These are phyloP conservation scores for Fusarium sp. DNA, from an alignment of 2,329 filamentous ascomycete species.

Conservation along the genomic window DNA sequence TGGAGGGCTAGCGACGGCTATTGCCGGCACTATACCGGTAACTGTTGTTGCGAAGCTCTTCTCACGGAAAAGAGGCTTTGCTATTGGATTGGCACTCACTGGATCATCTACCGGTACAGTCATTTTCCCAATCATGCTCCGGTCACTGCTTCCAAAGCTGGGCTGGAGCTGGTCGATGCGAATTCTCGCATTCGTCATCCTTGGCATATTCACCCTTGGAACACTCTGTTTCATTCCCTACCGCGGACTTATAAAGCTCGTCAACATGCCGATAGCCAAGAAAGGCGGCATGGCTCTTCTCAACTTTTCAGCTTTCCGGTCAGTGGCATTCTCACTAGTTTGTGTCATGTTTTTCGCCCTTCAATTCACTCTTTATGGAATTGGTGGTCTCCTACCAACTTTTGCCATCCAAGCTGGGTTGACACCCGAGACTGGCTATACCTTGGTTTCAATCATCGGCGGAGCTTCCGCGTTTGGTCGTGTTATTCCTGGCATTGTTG, in stretches of 20 bases:
- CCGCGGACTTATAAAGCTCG: background rate
- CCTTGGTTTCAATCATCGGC: background rate
- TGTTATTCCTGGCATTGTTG: background rate
- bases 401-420: constrained; percentile 4
- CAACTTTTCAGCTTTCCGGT: constrained; percentile 7
- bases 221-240: constrained; percentile 6
- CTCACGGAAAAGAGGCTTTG: background rate
- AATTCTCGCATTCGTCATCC: background rate
- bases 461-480: constrained; percentile 8
- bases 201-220: background rate
- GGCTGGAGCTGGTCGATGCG: constrained; percentile 13
- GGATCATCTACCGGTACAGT: constrained; percentile 9
- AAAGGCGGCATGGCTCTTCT: background rate
- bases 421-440: constrained; percentile 1
- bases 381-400: constrained; percentile 3
- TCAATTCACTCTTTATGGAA: constrained; percentile 8
- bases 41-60: constrained; percentile 16
- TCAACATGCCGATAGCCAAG: background rate
- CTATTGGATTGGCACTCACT: constrained; percentile 3
- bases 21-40: constrained; percentile 6
- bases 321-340: background rate
- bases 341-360: constrained; percentile 7
- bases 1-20: background rate
- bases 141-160: background rate
- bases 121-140: constrained; percentile 14